A percentile compares a stretch with the other conserved stretches of the same genome.
phyloP scores from a whole-genome alignment of 495 filamentous ascomycete genomes.

The Aspergillus sparsus region DNA sequence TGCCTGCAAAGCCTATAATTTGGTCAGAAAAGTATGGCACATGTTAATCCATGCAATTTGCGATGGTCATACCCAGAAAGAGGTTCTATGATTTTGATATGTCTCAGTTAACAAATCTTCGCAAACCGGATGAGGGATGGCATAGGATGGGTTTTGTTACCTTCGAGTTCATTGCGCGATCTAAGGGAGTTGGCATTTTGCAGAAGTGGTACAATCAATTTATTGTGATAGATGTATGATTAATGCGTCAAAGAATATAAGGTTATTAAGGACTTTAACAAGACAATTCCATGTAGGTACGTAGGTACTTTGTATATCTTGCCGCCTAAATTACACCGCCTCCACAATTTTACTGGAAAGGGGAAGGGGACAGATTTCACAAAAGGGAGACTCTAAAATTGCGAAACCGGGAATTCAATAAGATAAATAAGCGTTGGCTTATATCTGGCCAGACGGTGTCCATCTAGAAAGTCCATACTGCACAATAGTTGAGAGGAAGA shows the following conservation, averaged over 20 bases:
- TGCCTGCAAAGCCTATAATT: slow-evolving; percentile 64
- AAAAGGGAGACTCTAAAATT: no score
- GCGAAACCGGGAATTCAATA: no score
- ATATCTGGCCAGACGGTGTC: no score
- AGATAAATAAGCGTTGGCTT: no score
- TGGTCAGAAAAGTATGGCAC: slow-evolving; percentile 18
- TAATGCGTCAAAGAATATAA: background rate
- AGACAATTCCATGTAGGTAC: no score
- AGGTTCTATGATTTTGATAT: slow-evolving; percentile 45
- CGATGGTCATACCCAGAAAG: slow-evolving; percentile 54
- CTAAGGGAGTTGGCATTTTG: slow-evolving; percentile 69
- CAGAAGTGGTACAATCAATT: background rate
- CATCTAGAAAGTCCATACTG: no score
- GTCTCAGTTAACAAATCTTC: background rate
- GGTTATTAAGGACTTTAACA: background rate
- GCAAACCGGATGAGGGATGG: background rate
- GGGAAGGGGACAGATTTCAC: no score
- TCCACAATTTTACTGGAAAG: background rate
- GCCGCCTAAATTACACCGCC: slow-evolving; percentile 13
- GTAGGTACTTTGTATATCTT: slow-evolving; percentile 1
- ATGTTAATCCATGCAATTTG: slow-evolving; percentile 3
- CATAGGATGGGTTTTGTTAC: slow-evolving; percentile 44
- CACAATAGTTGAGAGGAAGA: no score
- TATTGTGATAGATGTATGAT: slow-evolving; percentile 6
- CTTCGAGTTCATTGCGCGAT: slow-evolving; percentile 77